Percentiles rank a stretch among this genome's conserved stretches.
phyloP scores from a whole-genome alignment of 176 grass and related monocot genomes.

The Eragrostis nindensis region DNA sequence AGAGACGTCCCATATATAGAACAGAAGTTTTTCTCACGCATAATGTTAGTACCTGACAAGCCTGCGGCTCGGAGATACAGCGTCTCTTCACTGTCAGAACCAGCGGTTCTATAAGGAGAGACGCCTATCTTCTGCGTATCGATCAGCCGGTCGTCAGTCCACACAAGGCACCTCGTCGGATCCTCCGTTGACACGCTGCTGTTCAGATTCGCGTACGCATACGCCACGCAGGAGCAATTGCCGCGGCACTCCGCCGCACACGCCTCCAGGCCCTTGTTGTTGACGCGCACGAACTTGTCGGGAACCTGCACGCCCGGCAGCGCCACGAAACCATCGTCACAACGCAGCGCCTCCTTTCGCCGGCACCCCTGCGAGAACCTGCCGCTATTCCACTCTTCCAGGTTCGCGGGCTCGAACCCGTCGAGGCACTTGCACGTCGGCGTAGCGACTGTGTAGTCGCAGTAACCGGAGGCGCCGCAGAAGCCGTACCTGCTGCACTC shows the following conservation, averaged over 20 bases:
- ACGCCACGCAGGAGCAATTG: no score
- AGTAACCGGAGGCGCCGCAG: constrained; percentile 51
- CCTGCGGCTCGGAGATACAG: constrained; percentile 36
- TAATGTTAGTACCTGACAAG: no score
- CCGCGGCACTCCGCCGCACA: no score
- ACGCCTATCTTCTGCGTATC: constrained; percentile 5
- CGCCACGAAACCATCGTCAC: no score
- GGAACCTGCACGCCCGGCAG: no score
- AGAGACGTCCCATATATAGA: no score
- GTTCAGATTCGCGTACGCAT: no score
- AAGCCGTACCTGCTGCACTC: constrained; percentile 20
- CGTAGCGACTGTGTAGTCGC: neutral
- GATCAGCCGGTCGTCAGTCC: constrained; percentile 21
- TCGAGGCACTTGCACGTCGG: constrained; percentile 49
- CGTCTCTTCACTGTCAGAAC: neutral
- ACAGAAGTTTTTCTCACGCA: no score
- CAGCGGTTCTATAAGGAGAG: neutral
- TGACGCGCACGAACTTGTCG: no score
- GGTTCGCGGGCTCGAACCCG: constrained; percentile 42
- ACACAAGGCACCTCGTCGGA: no score
- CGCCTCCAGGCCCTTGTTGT: no score
- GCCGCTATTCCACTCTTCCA: neutral
- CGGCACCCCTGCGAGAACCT: constrained; percentile 28
- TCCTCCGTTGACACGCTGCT: no score
- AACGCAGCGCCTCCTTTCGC: constrained; percentile 25